Percentiles rank a stretch among this genome's conserved stretches.
Conservation (phyloP, 2,329 filamentous ascomycete genomes). For the Penicillium glabrum region DNA sequence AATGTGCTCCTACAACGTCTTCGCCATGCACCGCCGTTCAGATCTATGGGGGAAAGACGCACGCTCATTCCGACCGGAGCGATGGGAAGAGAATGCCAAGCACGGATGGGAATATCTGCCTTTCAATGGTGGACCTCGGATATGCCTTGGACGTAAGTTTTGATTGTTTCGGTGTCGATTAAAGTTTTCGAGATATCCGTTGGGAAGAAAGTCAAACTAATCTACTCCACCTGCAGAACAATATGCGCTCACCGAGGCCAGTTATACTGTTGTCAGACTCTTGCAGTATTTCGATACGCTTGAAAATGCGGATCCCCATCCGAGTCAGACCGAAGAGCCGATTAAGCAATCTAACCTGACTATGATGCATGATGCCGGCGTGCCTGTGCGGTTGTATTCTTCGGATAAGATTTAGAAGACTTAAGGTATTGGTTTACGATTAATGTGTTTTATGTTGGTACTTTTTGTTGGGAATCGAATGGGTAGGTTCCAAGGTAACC, state of each 20-base stretch:
- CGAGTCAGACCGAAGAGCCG: slow-evolving; percentile 23
- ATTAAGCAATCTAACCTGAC: slow-evolving; percentile 31
- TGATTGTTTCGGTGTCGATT: not conserved
- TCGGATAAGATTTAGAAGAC: slow-evolving; percentile 5
- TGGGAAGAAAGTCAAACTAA: not conserved
- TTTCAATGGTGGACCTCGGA: slow-evolving; percentile 36
- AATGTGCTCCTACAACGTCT: slow-evolving; percentile 63
- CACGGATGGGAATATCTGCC: slow-evolving; percentile 43
- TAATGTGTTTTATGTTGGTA: not conserved
- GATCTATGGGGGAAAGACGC: slow-evolving; percentile 48
- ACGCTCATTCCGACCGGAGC: slow-evolving; percentile 49
- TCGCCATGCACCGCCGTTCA: slow-evolving; percentile 69
- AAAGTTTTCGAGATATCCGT: not conserved
- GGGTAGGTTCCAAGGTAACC: too few relatives aligned
- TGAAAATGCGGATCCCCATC: slow-evolving; percentile 34
- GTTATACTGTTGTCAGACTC: slow-evolving; percentile 39
- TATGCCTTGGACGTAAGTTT: slow-evolving; percentile 41
- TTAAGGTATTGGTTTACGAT: not conserved
- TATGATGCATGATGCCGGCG: slow-evolving; percentile 33
- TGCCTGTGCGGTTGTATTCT: slow-evolving; percentile 27
- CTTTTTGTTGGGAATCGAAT: not conserved
- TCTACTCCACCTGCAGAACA: slow-evolving; percentile 31
- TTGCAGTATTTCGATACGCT: slow-evolving; percentile 39
- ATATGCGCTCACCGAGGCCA: slow-evolving; percentile 45
- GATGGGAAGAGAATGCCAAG: slow-evolving; percentile 21